phyloP scores from a whole-genome alignment of 2,329 filamentous ascomycete species.

The Claviceps spartinae region DNA sequence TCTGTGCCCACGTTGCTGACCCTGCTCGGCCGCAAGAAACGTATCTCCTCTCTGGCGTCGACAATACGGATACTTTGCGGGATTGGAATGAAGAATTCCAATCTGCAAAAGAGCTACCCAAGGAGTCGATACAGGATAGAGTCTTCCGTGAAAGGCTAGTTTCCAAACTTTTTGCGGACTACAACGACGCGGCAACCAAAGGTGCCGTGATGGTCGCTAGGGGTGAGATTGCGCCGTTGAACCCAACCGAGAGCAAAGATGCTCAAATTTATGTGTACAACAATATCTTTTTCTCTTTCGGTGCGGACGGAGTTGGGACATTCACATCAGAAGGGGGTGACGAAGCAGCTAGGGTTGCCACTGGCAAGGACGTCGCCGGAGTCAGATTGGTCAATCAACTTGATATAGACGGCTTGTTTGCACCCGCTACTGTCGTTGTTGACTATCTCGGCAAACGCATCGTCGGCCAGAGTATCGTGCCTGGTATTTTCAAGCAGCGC shows the following conservation, averaged over 20 bases:
- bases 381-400: slow-evolving; percentile 94
- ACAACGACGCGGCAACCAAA: slow-evolving; percentile 85
- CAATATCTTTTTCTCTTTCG: slow-evolving; percentile 99
- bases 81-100: slow-evolving; percentile 99
- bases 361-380: slow-evolving; percentile 89
- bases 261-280: slow-evolving; percentile 99
- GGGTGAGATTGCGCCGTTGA: slow-evolving; percentile 84
- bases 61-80: slow-evolving; percentile 84
- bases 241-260: slow-evolving; percentile 83
- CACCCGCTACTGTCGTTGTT: slow-evolving; percentile 87
- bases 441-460: slow-evolving; percentile 96
- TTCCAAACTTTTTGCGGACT: slow-evolving; percentile 94
- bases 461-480: slow-evolving; percentile 94
- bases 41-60: slow-evolving; percentile 76
- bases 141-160: slow-evolving; percentile 91
- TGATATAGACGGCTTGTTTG: slow-evolving; percentile 88
- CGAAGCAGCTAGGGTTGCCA: slow-evolving; percentile 88
- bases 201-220: slow-evolving; percentile 85
- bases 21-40: slow-evolving; percentile 85
- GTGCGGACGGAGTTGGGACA: slow-evolving; percentile 91
- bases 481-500: slow-evolving; percentile 96
- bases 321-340: slow-evolving; percentile 95
- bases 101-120: slow-evolving; percentile 85
- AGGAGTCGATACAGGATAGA: slow-evolving; percentile 85
- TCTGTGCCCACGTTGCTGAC: slow-evolving; percentile 65